Evolutionary conservation across 768 basidiomycete species (phyloP), one percentile per base, ranked within the genome.

Genomic region (Amylocystis lapponica): DNA sequence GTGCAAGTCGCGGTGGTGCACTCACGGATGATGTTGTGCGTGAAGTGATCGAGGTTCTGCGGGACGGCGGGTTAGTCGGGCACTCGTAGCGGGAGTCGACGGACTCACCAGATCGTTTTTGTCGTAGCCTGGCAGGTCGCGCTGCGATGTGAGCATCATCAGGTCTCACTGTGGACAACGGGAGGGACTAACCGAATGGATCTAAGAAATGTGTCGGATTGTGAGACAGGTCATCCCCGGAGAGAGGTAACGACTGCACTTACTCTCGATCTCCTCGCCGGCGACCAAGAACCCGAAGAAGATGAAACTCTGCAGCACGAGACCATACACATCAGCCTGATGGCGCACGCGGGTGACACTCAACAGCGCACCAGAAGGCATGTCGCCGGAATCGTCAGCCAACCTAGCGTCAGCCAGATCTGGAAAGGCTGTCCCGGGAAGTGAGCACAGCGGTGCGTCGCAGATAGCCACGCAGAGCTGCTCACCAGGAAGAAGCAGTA

Each of bases 281-380:
- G 81, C 81, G 36, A 79, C 80, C 46, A 86, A 59, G 65, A 84
- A 85, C 7, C 83, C 83, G 56, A 83, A 83, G 68, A 82, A 85
- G 44, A 82, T 69, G 59, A 85, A 84, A 52, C 71, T 70, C 75
- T 82, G 53, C 21, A 23, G 16, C 27, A 22, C 35, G 12, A 30
- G n/a, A n/a, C n/a, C n/a, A n/a, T n/a, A n/a, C n/a, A n/a, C n/a
- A n/a, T n/a, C n/a, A n/a, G n/a, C n/a, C n/a, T n/a, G n/a, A n/a
- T n/a, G n/a, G n/a, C 13, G 22, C 27, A 27, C n/a, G n/a, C n/a
- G n/a, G 20, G 27, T 8, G 20, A 27, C 20, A 30, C 5, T 4
- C 30, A 10, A 32, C 27, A 33, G 20, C 71, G 45, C 56, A 81
- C 79, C 37, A 67, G 58, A 27, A 79, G 56, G 27, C 70, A 62